These are phyloP conservation scores for Psophocarpus tetragonolobus DNA, from an alignment of 306 rosid species.

Conservation along the genomic window DNA sequence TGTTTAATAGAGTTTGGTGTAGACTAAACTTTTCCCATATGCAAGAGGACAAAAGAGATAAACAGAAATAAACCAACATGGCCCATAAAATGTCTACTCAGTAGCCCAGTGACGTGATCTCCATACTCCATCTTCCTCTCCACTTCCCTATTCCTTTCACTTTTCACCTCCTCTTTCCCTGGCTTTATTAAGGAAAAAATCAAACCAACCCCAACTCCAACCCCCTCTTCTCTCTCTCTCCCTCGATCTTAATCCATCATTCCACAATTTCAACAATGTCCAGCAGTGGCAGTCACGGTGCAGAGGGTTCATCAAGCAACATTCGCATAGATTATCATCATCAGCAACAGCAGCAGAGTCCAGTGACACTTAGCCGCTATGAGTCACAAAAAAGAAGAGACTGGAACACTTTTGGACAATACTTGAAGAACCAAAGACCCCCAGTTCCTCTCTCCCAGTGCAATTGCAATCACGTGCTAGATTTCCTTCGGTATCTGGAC, in stretches of 20 bases:
- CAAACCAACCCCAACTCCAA: slow-evolving; percentile 18
- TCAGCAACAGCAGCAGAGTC: slow-evolving; percentile 14
- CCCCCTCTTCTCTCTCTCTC: neutral
- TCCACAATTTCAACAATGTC: slow-evolving; percentile 42
- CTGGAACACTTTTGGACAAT: slow-evolving; percentile 98
- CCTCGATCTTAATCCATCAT: neutral
- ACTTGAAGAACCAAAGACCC: slow-evolving; percentile 82
- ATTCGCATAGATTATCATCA: slow-evolving; percentile 7
- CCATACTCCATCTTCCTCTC: slow-evolving; percentile 55
- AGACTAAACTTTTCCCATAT: neutral
- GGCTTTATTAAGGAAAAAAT: slow-evolving; percentile 39
- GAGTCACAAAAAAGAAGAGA: slow-evolving; percentile 95
- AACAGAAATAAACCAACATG: slow-evolving; percentile 50
- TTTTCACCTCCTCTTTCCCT: slow-evolving; percentile 31
- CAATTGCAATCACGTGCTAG: slow-evolving; percentile 82
- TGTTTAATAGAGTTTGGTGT: neutral
- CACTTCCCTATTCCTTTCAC: slow-evolving; percentile 73
- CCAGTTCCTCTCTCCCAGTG: slow-evolving; percentile 82
- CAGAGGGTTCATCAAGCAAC: slow-evolving; percentile 54
- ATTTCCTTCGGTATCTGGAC: slow-evolving; percentile 81
- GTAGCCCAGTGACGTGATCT: slow-evolving; percentile 71
- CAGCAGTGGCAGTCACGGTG: slow-evolving; percentile 32
- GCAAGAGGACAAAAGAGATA: slow-evolving; percentile 41
- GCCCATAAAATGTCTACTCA: slow-evolving; percentile 89
- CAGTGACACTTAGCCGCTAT: slow-evolving; percentile 72